A percentile compares a stretch with the other conserved stretches of the same genome.
phyloP scores from a whole-genome alignment of 2,329 filamentous ascomycete genomes.

The Cytospora mali region DNA sequence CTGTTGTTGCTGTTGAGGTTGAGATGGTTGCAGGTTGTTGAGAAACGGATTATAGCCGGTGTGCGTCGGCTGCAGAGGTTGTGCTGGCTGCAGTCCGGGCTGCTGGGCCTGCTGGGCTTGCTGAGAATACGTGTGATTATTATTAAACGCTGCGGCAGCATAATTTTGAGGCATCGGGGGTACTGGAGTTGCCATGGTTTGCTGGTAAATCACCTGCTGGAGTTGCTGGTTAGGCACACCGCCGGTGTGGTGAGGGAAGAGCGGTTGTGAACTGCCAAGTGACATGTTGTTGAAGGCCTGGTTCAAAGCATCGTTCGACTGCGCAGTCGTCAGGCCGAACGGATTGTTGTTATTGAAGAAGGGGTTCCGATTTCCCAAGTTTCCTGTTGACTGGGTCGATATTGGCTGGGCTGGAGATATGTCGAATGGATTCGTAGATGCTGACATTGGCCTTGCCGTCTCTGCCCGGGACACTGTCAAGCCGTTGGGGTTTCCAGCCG shows the following conservation, averaged over 20 bases:
- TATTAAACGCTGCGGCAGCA: conserved; percentile 44
- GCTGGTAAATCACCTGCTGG: conserved; percentile 47
- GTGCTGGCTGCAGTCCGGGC: conserved; percentile 32
- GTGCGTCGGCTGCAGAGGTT: conserved; percentile 41
- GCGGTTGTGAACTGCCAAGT: conserved; percentile 55
- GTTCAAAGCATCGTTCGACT: conserved; percentile 52
- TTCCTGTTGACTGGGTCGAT: conserved; percentile 67
- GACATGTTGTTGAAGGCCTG: conserved; percentile 77
- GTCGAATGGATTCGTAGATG: conserved; percentile 71
- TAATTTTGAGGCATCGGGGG: conserved; percentile 46
- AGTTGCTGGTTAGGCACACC: conserved; percentile 52
- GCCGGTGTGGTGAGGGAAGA: conserved; percentile 78
- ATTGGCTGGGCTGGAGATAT: conserved; percentile 58
- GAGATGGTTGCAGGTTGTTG: conserved; percentile 40
- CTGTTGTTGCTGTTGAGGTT: conserved; percentile 35
- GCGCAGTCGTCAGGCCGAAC: conserved; percentile 59
- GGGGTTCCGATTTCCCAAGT: conserved; percentile 59
- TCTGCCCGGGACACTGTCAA: conserved; percentile 32
- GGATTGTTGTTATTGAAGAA: conserved; percentile 67
- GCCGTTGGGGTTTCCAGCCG: conserved; percentile 31
- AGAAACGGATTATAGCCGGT: conserved; percentile 59
- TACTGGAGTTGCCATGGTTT: conserved; percentile 47
- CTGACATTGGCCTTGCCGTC: conserved; percentile 27
- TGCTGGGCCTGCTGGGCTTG: conserved; percentile 21
- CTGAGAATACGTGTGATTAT: conserved; percentile 47